phyloP scores from a whole-genome alignment of 495 filamentous ascomycete species.

The Aspergillus hancockii region DNA sequence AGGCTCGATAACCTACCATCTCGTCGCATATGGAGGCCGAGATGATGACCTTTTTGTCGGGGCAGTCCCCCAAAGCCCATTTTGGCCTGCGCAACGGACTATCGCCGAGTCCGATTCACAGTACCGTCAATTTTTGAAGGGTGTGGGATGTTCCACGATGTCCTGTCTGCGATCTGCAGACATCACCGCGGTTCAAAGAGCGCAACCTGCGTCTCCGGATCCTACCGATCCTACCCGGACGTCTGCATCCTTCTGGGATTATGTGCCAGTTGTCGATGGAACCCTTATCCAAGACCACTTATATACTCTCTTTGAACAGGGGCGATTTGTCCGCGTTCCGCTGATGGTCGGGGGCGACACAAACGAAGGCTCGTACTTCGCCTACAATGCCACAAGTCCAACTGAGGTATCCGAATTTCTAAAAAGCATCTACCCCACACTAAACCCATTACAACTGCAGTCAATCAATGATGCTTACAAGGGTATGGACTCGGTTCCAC shows the following conservation, averaged over 20 bases:
- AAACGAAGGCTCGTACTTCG: constrained; percentile 66
- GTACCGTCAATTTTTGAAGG: constrained; percentile 56
- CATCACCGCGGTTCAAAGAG: constrained; percentile 47
- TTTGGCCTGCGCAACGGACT: constrained; percentile 61
- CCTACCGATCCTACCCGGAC: constrained; percentile 48
- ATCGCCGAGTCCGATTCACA: constrained; percentile 60
- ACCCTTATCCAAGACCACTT: constrained; percentile 55
- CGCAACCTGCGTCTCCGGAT: constrained; percentile 46
- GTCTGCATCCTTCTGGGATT: constrained; percentile 32
- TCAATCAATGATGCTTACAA: constrained; percentile 61
- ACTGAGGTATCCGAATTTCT: constrained; percentile 56
- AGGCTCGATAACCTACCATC: constrained; percentile 62
- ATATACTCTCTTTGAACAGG: constrained; percentile 52
- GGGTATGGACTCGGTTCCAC: constrained; percentile 33
- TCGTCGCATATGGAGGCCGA: constrained; percentile 58
- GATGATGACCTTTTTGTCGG: constrained; percentile 59
- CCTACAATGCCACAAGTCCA: constrained; percentile 42
- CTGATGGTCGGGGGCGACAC: constrained; percentile 64
- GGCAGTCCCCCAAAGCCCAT: constrained; percentile 60
- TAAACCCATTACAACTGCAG: constrained; percentile 50
- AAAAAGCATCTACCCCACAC: constrained; percentile 58
- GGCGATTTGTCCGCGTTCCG: constrained; percentile 62
- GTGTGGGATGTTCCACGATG: constrained; percentile 53
- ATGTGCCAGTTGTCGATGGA: constrained; percentile 58
- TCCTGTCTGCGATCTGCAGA: constrained; percentile 57